A percentile compares a stretch with the other conserved stretches of the same genome.
Evolutionary conservation across 2,329 filamentous ascomycete species (phyloP).

Genomic region (Arthrobotrys entomopaga): DNA sequence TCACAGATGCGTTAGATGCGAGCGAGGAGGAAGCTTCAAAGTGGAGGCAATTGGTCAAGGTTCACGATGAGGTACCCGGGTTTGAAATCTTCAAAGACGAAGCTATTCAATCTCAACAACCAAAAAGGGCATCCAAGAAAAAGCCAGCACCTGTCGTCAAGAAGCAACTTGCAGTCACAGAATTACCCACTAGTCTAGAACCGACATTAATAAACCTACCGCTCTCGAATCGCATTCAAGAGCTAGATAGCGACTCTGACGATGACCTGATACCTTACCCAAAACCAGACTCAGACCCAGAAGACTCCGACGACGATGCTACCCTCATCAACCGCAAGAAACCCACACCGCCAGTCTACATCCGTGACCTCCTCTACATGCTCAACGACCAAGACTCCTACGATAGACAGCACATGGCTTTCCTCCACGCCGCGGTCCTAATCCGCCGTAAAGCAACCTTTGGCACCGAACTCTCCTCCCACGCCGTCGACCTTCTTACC

Average conservation of each 20-base stretch:
- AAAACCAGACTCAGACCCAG: conserved; percentile 86
- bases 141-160: conserved; percentile 60
- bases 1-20: conserved; percentile 85
- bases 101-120: neutral
- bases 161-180: conserved; percentile 62
- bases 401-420: conserved; percentile 81
- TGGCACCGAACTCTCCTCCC: conserved; percentile 85
- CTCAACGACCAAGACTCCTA: conserved; percentile 84
- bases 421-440: conserved; percentile 78
- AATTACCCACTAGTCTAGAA: conserved; percentile 10
- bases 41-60: conserved; percentile 74
- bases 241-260: conserved; percentile 70
- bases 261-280: conserved; percentile 79
- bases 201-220: conserved; percentile 55
- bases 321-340: conserved; percentile 86
- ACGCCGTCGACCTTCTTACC: conserved; percentile 81
- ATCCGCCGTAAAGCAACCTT: conserved; percentile 90
- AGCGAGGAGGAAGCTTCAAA: conserved; percentile 76
- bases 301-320: conserved; percentile 93
- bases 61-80: conserved; percentile 69
- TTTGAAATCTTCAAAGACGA: conserved; percentile 40
- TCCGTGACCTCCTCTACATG: conserved; percentile 82
- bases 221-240: conserved; percentile 70
- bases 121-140: conserved; percentile 35
- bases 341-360: conserved; percentile 85